Base-by-base conservation (phyloP, 2,329 filamentous ascomycete species). In the Acarospora socialis region DNA sequence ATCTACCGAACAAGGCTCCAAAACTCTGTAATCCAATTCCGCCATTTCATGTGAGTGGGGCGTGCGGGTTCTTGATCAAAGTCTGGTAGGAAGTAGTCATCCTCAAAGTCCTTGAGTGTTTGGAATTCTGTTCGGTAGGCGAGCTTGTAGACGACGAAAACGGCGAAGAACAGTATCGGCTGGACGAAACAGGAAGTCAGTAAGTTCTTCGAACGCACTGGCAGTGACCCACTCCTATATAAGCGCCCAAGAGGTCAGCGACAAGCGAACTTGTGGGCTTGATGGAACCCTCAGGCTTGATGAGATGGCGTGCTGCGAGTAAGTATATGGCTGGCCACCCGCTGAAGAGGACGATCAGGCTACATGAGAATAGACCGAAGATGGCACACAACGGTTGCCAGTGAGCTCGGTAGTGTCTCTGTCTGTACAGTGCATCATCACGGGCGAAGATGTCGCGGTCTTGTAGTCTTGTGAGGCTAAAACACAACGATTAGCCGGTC, bases 381-480 rank as follows among this genome's bases (percentile, higher is more conserved):
- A 45, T 45, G 4, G 49, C 49, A 15, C 47, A 47, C 1, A 50
- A 30, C 4, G 49, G 50, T 30, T 53, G 50, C 49, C 48, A 51
- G 6, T 49, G 42, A 4, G 46, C 48, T 30, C 48, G 46, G 33
- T 49, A 53, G 20, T 49, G 42, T n/a, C 36, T 39, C 7, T 23
- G 26, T 4, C 38, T 45, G 32, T 53, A 52, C 4, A 42, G 30
- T 3, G 23, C 16, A 9, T 43, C 42, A 20, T 51, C 42, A 3
- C 50, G 45, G 23, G 42, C 34, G 9, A 51, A 38, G 9, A 47
- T 42, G 14, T 34, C 30, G 4, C 39, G 40, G 13, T 43, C n/a
- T n/a, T n/a, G n/a, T n/a, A n/a, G n/a, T n/a, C n/a, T n/a, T n/a
- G n/a, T n/a, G n/a, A n/a, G n/a, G n/a, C n/a, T n/a, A n/a, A n/a